phyloP scores from a whole-genome alignment of 495 filamentous ascomycete genomes.

The Daldinia childiae region DNA sequence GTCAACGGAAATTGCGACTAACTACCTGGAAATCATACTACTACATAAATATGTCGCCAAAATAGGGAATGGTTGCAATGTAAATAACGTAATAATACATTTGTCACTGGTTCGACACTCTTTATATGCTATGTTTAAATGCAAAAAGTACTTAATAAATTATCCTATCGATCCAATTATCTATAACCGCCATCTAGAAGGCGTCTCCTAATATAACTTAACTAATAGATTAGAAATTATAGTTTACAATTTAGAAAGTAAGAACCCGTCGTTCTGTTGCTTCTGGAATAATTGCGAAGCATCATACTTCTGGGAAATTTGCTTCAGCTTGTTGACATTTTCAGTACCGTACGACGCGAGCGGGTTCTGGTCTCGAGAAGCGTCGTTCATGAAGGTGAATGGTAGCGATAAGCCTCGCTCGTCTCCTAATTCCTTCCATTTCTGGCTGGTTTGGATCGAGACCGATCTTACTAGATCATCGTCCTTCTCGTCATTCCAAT shows the following conservation, averaged over 20 bases:
- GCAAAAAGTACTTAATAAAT: background rate
- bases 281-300: conserved; percentile 28
- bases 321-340: conserved; percentile 28
- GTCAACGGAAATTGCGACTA: too few species aligned
- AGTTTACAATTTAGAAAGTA: conserved; percentile 13
- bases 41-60: too few species aligned
- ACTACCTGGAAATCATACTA: too few species aligned
- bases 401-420: conserved; percentile 14
- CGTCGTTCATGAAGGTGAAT: conserved; percentile 23
- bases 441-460: conserved; percentile 14
- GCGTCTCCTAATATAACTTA: background rate
- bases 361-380: conserved; percentile 30
- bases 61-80: too few species aligned
- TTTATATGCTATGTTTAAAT: too few species aligned
- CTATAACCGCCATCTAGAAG: background rate
- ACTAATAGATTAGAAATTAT: background rate
- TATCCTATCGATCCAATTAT: background rate
- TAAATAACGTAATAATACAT: too few species aligned
- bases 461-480: conserved; percentile 27
- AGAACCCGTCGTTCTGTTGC: conserved; percentile 28
- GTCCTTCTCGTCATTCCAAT: conserved; percentile 28
- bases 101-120: too few species aligned
- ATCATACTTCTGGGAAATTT: conserved; percentile 32
- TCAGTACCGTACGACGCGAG: conserved; percentile 34
- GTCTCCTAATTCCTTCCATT: conserved; percentile 17